Conservation (phyloP, 169 alveolate genomes). For the Babesia caballi region DNA sequence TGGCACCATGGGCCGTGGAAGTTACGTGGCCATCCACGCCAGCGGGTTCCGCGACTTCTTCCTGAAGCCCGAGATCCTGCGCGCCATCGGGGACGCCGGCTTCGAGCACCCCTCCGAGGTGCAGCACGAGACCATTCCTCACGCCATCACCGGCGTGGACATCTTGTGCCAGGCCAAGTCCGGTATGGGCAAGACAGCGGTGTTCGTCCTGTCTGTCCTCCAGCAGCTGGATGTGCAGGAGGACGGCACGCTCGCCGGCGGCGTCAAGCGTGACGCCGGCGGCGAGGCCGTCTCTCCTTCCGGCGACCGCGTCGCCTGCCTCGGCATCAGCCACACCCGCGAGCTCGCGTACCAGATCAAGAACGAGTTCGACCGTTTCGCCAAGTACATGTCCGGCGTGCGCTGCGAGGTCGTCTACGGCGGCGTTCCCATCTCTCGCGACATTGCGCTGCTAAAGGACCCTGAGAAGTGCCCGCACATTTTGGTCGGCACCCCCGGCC, state of each 20-base stretch:
- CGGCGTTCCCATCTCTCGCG: conserved; percentile 94
- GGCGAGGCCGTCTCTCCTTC: conserved; percentile 35
- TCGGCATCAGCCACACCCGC: conserved; percentile 97
- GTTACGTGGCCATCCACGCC: conserved; percentile 88
- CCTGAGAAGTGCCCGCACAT: conserved; percentile 92
- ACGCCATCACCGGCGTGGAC: conserved; percentile 96
- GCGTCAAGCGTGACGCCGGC: conserved; percentile 55
- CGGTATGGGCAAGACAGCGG: conserved; percentile 99
- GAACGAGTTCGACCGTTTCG: conserved; percentile 96
- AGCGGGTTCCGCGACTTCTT: conserved; percentile 95
- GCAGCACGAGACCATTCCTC: conserved; percentile 98
- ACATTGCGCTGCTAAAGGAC: conserved; percentile 90
- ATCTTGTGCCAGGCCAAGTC: conserved; percentile 99
- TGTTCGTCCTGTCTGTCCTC: conserved; percentile 95
- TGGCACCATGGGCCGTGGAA: conserved; percentile 83
- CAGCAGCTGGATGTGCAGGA: conserved; percentile 92
- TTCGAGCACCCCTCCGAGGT: conserved; percentile 99
- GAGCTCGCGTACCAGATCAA: conserved; percentile 99
- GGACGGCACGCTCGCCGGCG: conserved; percentile 61
- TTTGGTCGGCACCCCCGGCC: conserved; percentile 99
- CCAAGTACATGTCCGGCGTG: conserved; percentile 91
- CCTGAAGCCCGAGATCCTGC: conserved; percentile 93
- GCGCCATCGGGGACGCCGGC: conserved; percentile 97
- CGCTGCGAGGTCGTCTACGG: conserved; percentile 97
- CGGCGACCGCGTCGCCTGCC: conserved; percentile 80